Conservation (phyloP, 164 flowering plant genomes). For the Dillenia suffruticosa region DNA sequence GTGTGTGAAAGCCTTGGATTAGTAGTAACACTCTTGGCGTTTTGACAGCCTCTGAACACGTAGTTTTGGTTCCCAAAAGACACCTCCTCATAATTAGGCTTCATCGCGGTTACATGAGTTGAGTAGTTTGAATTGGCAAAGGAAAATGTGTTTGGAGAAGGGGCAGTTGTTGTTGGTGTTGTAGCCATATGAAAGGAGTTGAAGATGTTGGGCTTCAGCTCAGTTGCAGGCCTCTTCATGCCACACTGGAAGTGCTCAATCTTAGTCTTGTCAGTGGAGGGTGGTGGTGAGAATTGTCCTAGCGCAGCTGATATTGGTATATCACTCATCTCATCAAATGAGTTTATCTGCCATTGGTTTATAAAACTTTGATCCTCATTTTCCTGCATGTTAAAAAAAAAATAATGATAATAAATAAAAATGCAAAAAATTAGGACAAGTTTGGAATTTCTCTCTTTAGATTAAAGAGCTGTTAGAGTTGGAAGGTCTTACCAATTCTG, state of each 20-base stretch:
- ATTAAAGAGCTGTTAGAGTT: not conserved
- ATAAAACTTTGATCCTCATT: constrained; percentile 43
- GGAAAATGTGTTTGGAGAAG: constrained; percentile 26
- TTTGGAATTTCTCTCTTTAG: no score
- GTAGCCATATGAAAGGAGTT: constrained; percentile 21
- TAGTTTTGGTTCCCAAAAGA: constrained; percentile 29
- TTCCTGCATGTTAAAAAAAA: constrained; percentile 28
- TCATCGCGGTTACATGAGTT: constrained; percentile 18
- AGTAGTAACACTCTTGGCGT: constrained; percentile 24
- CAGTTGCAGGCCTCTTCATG: constrained; percentile 42
- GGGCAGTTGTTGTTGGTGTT: constrained; percentile 19
- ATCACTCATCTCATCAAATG: constrained; percentile 36
- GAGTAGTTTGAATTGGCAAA: constrained; percentile 20
- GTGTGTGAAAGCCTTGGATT: constrained; percentile 25
- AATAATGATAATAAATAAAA: not conserved
- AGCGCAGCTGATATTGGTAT: constrained; percentile 40
- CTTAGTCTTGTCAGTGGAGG: constrained; percentile 10
- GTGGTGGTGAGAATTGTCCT: constrained; percentile 30
- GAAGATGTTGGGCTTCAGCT: constrained; percentile 45
- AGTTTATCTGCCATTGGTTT: constrained; percentile 37
- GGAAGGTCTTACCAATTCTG: constrained; percentile 30
- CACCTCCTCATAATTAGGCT: constrained; percentile 45
- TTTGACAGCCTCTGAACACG: constrained; percentile 31
- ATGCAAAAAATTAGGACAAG: not conserved
- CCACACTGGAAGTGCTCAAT: constrained; percentile 6